phyloP scores from a whole-genome alignment of 2,329 filamentous ascomycete species.

The Clarireedia hainanense region DNA sequence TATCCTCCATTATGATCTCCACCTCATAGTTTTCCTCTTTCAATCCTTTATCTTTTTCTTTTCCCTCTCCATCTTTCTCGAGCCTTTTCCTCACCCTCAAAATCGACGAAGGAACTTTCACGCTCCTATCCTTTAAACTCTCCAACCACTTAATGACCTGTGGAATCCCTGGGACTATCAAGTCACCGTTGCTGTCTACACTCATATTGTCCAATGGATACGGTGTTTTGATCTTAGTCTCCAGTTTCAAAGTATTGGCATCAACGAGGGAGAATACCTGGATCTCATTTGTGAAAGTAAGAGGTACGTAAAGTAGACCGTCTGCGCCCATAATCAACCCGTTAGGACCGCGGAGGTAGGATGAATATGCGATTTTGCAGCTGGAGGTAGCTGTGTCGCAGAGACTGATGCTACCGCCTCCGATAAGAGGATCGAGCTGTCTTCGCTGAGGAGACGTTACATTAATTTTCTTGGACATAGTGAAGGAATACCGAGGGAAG shows the following conservation, averaged over 20 bases:
- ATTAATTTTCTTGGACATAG: neutral
- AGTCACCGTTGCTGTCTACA: conserved; percentile 30
- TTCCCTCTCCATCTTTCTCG: neutral
- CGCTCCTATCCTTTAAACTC: conserved; percentile 21
- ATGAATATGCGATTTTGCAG: conserved; percentile 24
- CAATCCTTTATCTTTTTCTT: neutral
- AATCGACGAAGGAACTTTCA: neutral
- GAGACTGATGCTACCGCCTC: conserved; percentile 28
- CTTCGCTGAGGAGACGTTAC: conserved; percentile 15
- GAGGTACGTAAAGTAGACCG: conserved; percentile 31
- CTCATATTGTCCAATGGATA: conserved; percentile 31
- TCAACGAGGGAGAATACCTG: conserved; percentile 19
- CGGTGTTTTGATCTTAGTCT: conserved; percentile 22
- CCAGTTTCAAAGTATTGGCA: conserved; percentile 16
- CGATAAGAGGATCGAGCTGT: conserved; percentile 22
- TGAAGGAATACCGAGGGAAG: neutral
- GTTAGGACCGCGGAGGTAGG: conserved; percentile 28
- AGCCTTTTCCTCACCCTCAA: neutral
- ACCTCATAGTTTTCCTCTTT: neutral
- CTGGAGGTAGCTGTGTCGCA: conserved; percentile 18
- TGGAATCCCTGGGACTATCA: conserved; percentile 30
- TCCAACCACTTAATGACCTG: conserved; percentile 18
- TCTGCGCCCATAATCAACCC: conserved; percentile 28
- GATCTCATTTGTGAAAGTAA: conserved; percentile 14
- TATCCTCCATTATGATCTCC: conserved; percentile 5